Base-by-base conservation (phyloP, 2,329 filamentous ascomycete species). In the Claviceps digitariae region DNA sequence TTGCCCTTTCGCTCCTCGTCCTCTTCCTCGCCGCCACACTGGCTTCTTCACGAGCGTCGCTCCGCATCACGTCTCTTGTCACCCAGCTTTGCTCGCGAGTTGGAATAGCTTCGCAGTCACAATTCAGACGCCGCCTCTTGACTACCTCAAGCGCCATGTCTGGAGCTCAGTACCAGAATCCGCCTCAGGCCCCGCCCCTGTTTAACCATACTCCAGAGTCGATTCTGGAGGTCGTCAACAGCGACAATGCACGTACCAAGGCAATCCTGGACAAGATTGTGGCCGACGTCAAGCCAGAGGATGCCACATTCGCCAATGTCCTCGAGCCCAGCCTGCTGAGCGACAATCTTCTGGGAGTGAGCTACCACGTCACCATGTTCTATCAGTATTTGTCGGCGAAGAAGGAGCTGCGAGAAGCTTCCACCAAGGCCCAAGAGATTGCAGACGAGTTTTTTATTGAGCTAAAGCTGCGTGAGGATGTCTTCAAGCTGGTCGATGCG, bases 391-490 rank as follows among this genome's bases (percentile, higher is more conserved):
- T 91, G 3, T 89, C 84, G 20, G 78, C 76, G 0, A 75, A 88
- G 62, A 75, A 78, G 57, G 77, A 75, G 52, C 73, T 93, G 48
- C 80, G 87, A 38, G 82, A 89, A 69, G 86, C 86, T 15, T 88
- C 84, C 2, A 86, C 82, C 56, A 81, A 90, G 64, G 84, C 87
- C 0, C 83, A 89, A 65, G 83, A 84, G 69, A 71, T 88, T 56
- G 79, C 89, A 71, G 81, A 87, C 61, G 84, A 90, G 59, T 90
- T 88, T 62, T 71, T 74, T 52, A 90, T 91, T 59, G 87, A 93
- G 69, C 79, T 82, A 53, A 79, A 76, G 62, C 91, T 91, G 86
- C 79, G 87, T 52, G 85, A 91, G 69, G 87, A 93, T 60, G 78
- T 90, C 55, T 93, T 87, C 74, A 73, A 75, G 61, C 72, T 83